Conservation (phyloP, 2,329 filamentous ascomycete genomes). For the Fonsecaea nubica region DNA sequence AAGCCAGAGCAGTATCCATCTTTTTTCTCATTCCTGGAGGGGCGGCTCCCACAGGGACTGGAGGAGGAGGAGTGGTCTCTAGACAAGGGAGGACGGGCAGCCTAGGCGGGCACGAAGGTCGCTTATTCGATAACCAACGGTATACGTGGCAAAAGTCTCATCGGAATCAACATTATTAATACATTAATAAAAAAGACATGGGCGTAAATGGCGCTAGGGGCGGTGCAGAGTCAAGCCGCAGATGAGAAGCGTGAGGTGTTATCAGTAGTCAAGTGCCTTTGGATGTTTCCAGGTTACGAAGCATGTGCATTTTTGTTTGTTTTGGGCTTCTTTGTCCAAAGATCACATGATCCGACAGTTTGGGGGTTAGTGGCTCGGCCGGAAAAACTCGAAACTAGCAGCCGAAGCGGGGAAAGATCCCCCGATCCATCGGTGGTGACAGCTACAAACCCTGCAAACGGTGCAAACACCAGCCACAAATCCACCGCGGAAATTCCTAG, state of each 20-base stretch:
- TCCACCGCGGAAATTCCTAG: constrained; percentile 7
- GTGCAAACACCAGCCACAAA: neutral
- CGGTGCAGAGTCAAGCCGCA: neutral
- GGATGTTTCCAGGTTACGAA: constrained; percentile 8
- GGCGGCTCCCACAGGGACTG: neutral
- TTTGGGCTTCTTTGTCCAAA: neutral
- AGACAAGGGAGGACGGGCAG: constrained; percentile 11
- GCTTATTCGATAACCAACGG: constrained; percentile 12
- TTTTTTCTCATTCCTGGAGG: constrained; percentile 4
- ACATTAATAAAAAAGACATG: neutral
- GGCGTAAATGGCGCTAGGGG: neutral
- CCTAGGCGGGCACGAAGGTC: constrained; percentile 10
- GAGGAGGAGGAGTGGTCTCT: constrained; percentile 1
- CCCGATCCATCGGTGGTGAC: neutral
- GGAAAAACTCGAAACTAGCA: constrained; percentile 1
- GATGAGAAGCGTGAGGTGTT: neutral
- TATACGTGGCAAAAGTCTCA: constrained; percentile 7
- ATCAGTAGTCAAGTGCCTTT: neutral
- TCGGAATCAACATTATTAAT: constrained; percentile 23
- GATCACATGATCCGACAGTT: neutral
- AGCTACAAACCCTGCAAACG: neutral
- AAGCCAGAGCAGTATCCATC: constrained; percentile 15
- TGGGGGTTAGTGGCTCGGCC: neutral
- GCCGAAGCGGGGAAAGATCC: neutral
- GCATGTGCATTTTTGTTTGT: constrained; percentile 12